Conservation (phyloP, 129 eudicot genomes). For the Saussurea involucrata region DNA sequence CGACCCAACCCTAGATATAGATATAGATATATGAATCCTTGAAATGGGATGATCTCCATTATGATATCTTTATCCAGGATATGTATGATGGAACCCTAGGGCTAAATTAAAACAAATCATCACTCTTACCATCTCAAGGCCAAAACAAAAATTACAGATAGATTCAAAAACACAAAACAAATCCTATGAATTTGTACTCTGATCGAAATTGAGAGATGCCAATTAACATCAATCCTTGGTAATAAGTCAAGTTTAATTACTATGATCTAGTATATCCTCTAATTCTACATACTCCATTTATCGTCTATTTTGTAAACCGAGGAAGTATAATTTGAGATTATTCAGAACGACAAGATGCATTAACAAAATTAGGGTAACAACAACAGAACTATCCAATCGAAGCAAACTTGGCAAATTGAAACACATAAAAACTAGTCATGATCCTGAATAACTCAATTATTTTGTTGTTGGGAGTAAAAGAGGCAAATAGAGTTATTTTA, state of each 20-base stretch:
- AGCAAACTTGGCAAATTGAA: slow-evolving; percentile 1
- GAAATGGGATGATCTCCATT: neutral
- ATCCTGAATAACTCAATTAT: neutral
- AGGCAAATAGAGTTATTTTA: neutral
- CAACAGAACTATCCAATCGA: slow-evolving; percentile 2
- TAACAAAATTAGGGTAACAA: slow-evolving; percentile 19
- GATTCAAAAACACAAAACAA: neutral
- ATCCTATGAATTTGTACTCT: neutral
- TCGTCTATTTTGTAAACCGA: neutral
- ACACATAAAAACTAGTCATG: neutral
- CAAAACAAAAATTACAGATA: neutral
- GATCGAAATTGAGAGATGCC: neutral
- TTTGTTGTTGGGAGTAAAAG: neutral
- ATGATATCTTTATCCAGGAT: neutral
- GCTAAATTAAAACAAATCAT: neutral
- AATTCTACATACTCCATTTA: neutral
- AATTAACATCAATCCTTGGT: neutral
- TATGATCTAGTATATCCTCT: neutral
- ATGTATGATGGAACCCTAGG: neutral
- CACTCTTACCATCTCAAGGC: neutral
- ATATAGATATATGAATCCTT: neutral
- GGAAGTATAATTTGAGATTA: neutral
- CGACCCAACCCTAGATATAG: neutral
- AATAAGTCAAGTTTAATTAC: neutral
- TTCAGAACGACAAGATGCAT: neutral